These are phyloP conservation scores for Gastrolobium bilobum DNA, from an alignment of 306 rosid species.

Conservation along the genomic window DNA sequence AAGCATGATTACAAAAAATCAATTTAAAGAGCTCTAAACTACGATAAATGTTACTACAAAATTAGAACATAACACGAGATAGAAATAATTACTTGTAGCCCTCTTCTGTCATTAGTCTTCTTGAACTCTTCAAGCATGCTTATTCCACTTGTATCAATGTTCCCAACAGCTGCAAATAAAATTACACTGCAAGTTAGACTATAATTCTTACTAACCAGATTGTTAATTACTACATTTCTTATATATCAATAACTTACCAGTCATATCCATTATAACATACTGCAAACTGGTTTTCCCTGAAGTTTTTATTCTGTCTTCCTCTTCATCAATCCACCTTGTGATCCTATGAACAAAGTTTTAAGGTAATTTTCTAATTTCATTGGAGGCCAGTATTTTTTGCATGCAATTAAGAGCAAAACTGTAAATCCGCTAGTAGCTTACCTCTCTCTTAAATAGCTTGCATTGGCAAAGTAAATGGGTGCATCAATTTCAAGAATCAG, in stretches of 20 bases:
- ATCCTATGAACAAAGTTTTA: slow-evolving; percentile 61
- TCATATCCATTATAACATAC: slow-evolving; percentile 82
- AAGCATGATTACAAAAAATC: not conserved
- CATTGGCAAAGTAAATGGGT: slow-evolving; percentile 83
- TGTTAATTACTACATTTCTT: not conserved
- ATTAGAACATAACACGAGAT: not conserved
- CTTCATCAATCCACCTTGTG: slow-evolving; percentile 94
- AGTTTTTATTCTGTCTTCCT: slow-evolving; percentile 81
- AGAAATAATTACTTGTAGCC: slow-evolving; percentile 67
- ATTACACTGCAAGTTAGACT: slow-evolving; percentile 36
- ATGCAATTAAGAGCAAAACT: slow-evolving; percentile 6
- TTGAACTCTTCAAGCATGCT: slow-evolving; percentile 94
- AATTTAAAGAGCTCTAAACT: not conserved
- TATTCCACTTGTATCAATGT: slow-evolving; percentile 96
- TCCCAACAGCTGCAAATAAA: slow-evolving; percentile 74
- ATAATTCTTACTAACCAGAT: not conserved
- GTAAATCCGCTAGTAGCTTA: not conserved
- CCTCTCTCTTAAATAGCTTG: slow-evolving; percentile 87
- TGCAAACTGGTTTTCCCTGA: slow-evolving; percentile 69
- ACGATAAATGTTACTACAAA: not conserved
- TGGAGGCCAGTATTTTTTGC: not conserved
- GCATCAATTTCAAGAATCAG: slow-evolving; percentile 84
- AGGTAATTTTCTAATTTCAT: slow-evolving; percentile 5
- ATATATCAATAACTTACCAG: slow-evolving; percentile 57
- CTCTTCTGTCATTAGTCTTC: slow-evolving; percentile 78